These are phyloP conservation scores for Pseudopediastrum boryanum DNA, from an alignment of 139 green algal species.

Conservation along the genomic window DNA sequence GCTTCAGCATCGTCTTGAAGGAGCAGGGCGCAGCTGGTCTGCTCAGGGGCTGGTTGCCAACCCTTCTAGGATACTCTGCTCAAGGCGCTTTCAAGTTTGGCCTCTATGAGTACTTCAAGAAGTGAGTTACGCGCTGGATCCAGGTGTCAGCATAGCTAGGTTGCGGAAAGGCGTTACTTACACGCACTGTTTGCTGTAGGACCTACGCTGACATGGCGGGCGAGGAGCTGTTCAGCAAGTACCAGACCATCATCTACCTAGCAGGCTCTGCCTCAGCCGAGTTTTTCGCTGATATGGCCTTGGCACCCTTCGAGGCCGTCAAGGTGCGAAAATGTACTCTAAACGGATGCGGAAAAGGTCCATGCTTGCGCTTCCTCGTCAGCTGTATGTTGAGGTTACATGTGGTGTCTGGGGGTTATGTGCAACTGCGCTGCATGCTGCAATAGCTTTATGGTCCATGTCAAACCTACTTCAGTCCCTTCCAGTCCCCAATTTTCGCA, in stretches of 20 bases:
- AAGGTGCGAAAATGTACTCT: conserved; percentile 70
- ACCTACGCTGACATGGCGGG: conserved; percentile 86
- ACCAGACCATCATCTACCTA: conserved; percentile 90
- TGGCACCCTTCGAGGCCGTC: conserved; percentile 95
- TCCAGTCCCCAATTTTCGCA: no score
- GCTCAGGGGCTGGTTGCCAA: conserved; percentile 85
- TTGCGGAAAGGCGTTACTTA: background rate
- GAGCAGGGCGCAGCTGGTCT: conserved; percentile 75
- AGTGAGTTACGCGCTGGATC: conserved; percentile 54
- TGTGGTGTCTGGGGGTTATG: no score
- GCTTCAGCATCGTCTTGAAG: conserved; percentile 71
- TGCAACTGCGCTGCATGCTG: no score
- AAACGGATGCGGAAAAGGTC: no score
- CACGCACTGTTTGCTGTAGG: conserved; percentile 34
- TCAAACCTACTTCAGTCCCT: no score
- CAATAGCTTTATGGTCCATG: no score
- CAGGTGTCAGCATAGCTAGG: background rate
- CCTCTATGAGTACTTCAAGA: conserved; percentile 94
- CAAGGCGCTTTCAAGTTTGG: conserved; percentile 94
- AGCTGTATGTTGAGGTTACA: no score
- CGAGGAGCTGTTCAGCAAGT: conserved; percentile 81
- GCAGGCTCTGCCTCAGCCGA: conserved; percentile 88
- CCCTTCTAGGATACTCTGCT: conserved; percentile 83
- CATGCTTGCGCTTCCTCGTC: no score
- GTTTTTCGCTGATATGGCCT: conserved; percentile 94